These are phyloP conservation scores for Lyophyllum shimeji DNA, from an alignment of 768 basidiomycete genomes.

Conservation along the genomic window DNA sequence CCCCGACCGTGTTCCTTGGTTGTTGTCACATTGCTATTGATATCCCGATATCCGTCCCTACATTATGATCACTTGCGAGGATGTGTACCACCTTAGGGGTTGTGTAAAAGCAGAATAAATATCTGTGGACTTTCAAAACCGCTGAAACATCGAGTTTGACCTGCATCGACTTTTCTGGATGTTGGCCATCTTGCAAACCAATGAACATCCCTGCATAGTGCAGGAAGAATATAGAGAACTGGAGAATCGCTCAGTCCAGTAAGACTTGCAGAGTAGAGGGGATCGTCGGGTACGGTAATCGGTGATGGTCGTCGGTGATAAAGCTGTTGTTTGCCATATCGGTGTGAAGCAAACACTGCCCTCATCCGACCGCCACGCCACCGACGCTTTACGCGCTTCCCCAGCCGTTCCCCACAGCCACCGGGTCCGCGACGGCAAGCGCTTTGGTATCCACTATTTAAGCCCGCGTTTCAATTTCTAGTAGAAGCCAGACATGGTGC, in stretches of 20 bases:
- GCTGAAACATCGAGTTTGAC: background rate
- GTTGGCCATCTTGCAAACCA: no score
- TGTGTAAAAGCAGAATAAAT: conserved; percentile 9
- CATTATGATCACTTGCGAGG: conserved; percentile 15
- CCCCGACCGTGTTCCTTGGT: conserved; percentile 8
- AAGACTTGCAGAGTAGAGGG: no score
- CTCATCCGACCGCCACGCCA: conserved; percentile 11
- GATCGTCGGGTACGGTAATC: no score
- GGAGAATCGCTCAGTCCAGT: no score
- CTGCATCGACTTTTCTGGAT: no score
- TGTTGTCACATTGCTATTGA: conserved; percentile 16
- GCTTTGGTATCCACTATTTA: background rate
- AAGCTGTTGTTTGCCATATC: conserved; percentile 12
- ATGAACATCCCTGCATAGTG: background rate
- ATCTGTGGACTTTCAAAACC: background rate
- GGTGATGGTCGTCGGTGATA: background rate
- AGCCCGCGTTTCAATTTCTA: conserved; percentile 1
- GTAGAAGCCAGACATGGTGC: conserved; percentile 19
- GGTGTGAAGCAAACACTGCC: conserved; percentile 13
- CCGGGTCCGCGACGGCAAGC: conserved; percentile 6
- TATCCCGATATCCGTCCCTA: conserved; percentile 10
- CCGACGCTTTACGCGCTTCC: conserved; percentile 5
- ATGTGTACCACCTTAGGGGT: conserved; percentile 18
- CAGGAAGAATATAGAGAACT: no score
- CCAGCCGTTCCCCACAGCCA: conserved; percentile 7